phyloP scores from a whole-genome alignment of 352 stramenopile genomes.

The Aphanomyces euteiches region DNA sequence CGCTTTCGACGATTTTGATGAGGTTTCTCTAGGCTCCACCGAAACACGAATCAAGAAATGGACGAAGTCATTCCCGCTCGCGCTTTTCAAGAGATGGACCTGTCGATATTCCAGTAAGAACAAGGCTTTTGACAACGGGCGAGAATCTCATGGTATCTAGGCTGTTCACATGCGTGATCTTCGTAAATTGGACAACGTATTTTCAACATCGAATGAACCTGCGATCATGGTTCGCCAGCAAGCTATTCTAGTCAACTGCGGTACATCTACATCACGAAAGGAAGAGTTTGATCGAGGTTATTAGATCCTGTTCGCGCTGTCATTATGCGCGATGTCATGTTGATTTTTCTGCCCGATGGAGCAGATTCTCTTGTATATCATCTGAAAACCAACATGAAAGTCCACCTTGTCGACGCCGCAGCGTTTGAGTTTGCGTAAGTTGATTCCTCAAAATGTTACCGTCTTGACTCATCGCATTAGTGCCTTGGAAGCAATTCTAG shows the following conservation, averaged over 20 bases:
- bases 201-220: constrained; percentile 39
- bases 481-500: constrained; percentile 26
- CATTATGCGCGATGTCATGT: constrained; percentile 41
- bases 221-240: constrained; percentile 43
- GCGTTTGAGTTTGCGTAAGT: constrained; percentile 41
- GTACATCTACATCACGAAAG: constrained; percentile 32
- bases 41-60: not conserved
- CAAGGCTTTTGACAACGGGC: not conserved
- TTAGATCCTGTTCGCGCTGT: constrained; percentile 46
- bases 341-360: constrained; percentile 49
- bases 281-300: not conserved
- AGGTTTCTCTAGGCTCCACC: no score
- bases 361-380: constrained; percentile 44
- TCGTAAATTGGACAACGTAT: constrained; percentile 41
- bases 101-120: constrained; percentile 3
- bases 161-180: constrained; percentile 45
- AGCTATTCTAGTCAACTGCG: constrained; percentile 50
- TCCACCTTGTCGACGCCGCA: constrained; percentile 33
- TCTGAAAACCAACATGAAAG: constrained; percentile 45
- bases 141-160: constrained; percentile 30
- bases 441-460: constrained; percentile 9
- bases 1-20: no score
- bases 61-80: not conserved
- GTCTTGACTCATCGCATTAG: not conserved
- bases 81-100: not conserved